Percentiles rank a stretch among this genome's conserved stretches.
phyloP scores from a whole-genome alignment of 345 rosid species.

The Brassica incana region DNA sequence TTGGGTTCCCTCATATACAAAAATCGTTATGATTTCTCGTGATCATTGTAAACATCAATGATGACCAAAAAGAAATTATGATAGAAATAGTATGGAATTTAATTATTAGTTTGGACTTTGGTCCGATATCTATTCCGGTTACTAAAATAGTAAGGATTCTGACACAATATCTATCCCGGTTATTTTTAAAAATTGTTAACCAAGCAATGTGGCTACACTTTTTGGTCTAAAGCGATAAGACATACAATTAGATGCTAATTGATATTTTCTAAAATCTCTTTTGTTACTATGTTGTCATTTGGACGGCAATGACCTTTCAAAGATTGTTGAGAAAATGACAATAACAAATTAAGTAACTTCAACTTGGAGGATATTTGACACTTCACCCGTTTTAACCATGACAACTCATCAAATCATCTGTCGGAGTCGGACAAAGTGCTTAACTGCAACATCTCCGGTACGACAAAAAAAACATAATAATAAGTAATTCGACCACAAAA shows the following conservation, averaged over 20 bases:
- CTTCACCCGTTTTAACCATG: slow-evolving; percentile 14
- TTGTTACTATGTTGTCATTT: background rate
- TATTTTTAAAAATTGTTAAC: background rate
- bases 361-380: slow-evolving; percentile 18
- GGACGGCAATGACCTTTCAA: slow-evolving; percentile 14
- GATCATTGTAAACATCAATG: too few relatives aligned
- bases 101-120: background rate
- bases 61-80: too few relatives aligned
- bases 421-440: background rate
- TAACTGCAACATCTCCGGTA: slow-evolving; percentile 15
- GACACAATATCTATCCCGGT: too few relatives aligned
- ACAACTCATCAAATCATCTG: slow-evolving; percentile 16
- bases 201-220: background rate
- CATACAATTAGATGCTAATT: background rate
- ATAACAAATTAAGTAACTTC: slow-evolving; percentile 30
- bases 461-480: background rate
- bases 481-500: slow-evolving; percentile 5
- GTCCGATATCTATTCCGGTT: background rate
- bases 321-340: slow-evolving; percentile 31
- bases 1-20: too few relatives aligned
- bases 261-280: background rate
- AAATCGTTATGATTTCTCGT: too few relatives aligned
- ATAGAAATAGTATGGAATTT: background rate
- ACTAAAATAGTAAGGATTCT: background rate
- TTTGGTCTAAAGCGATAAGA: background rate